Percentiles rank a stretch among this genome's conserved stretches.
These are phyloP conservation scores for Vicia villosa DNA, from an alignment of 306 rosid genomes.

Conservation along the genomic window DNA sequence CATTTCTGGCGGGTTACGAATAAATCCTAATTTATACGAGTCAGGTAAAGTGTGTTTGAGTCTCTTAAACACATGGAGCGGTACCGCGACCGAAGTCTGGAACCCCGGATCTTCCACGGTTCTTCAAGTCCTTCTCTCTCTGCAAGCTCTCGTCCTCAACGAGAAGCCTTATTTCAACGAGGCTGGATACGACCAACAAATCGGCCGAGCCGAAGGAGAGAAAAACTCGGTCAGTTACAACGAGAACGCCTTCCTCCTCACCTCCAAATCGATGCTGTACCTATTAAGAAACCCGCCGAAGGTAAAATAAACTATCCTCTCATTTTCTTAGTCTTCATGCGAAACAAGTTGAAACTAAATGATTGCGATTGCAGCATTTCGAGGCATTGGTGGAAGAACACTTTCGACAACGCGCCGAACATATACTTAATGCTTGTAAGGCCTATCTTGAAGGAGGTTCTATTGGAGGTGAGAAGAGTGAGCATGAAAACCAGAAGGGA, in stretches of 20 bases:
- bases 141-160: slow-evolving; percentile 95
- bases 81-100: slow-evolving; percentile 83
- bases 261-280: slow-evolving; percentile 83
- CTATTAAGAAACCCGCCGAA: slow-evolving; percentile 68
- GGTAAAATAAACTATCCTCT: slow-evolving; percentile 46
- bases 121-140: slow-evolving; percentile 96
- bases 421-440: slow-evolving; percentile 70
- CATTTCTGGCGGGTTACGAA: slow-evolving; percentile 79
- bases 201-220: slow-evolving; percentile 94
- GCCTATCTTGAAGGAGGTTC: slow-evolving; percentile 83
- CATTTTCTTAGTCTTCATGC: neutral
- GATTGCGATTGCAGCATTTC: slow-evolving; percentile 66
- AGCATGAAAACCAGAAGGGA: slow-evolving; percentile 50
- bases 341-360: slow-evolving; percentile 15
- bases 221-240: slow-evolving; percentile 89
- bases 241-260: slow-evolving; percentile 87
- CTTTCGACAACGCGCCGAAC: slow-evolving; percentile 54
- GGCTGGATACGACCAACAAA: slow-evolving; percentile 92
- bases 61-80: slow-evolving; percentile 88
- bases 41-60: slow-evolving; percentile 97
- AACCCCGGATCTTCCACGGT: slow-evolving; percentile 72
- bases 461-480: slow-evolving; percentile 43
- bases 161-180: slow-evolving; percentile 97
- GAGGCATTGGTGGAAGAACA: slow-evolving; percentile 82
- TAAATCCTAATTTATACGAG: slow-evolving; percentile 91